Percentiles rank a stretch among this genome's conserved stretches.
These are phyloP conservation scores for Termitomyces sp. DNA, from an alignment of 768 basidiomycete species.

Conservation along the genomic window DNA sequence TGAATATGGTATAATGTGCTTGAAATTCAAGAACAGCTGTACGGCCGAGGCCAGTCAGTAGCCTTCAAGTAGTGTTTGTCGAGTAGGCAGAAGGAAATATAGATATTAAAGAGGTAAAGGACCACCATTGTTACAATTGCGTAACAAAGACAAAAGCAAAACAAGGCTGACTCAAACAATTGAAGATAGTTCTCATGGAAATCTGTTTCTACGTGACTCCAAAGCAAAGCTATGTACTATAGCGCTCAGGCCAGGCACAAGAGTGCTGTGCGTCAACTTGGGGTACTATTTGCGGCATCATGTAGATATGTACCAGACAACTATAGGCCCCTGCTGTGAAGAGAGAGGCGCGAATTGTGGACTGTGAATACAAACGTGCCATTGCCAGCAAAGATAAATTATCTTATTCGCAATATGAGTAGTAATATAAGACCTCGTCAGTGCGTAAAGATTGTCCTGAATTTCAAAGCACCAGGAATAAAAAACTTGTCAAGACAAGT, in stretches of 20 bases:
- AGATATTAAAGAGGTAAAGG: neutral
- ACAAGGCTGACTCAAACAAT: too few species aligned
- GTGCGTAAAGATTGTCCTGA: neutral
- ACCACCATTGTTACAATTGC: neutral
- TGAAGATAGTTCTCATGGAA: too few species aligned
- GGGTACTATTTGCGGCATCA: too few species aligned
- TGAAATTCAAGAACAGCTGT: neutral
- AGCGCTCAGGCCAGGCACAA: too few species aligned
- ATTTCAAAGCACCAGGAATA: slow-evolving; percentile 9
- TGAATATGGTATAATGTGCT: neutral
- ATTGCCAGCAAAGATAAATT: neutral
- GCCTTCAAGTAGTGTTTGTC: neutral
- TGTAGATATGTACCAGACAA: neutral
- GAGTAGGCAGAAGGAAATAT: neutral
- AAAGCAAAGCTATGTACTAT: too few species aligned
- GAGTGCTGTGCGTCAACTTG: too few species aligned
- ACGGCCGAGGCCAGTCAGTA: neutral
- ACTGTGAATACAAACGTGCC: neutral
- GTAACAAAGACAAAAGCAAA: neutral
- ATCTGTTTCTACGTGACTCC: too few species aligned
- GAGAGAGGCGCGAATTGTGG: neutral
- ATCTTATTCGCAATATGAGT: slow-evolving; percentile 2
- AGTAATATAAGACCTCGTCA: neutral
- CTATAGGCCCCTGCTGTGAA: neutral
- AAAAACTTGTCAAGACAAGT: neutral